phyloP scores from a whole-genome alignment of 306 rosid genomes.

The Pyrus betulifolia region DNA sequence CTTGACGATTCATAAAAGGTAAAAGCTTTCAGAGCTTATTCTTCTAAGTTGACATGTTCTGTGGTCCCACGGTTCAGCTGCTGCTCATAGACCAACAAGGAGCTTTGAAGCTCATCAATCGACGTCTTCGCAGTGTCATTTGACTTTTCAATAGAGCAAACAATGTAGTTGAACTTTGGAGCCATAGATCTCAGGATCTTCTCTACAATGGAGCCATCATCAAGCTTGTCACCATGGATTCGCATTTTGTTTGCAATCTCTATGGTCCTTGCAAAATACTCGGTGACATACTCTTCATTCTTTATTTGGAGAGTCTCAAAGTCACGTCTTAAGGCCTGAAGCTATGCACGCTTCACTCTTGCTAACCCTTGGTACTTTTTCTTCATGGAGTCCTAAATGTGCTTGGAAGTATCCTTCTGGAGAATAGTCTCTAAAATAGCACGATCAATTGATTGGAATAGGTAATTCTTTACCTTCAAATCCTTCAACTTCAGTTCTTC shows the following conservation, averaged over 20 bases:
- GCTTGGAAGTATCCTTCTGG: too few relatives aligned
- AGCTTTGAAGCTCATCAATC: not conserved
- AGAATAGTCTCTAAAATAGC: too few relatives aligned
- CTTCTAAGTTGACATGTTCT: not conserved
- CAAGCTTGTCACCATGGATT: not conserved
- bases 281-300: not conserved
- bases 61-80: not conserved
- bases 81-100: not conserved
- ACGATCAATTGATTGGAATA: too few relatives aligned
- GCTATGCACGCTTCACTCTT: not conserved
- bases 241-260: not conserved
- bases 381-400: not conserved
- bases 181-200: not conserved
- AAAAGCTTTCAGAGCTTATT: too few relatives aligned
- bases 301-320: not conserved
- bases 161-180: not conserved
- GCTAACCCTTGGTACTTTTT: not conserved
- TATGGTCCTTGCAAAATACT: not conserved
- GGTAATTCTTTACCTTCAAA: not conserved
- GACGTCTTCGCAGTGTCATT: not conserved
- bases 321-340: not conserved
- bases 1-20: not conserved
- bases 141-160: not conserved
- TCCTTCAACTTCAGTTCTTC: not conserved
- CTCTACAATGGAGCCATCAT: not conserved